These are phyloP conservation scores for Metschnikowia dekortorum DNA, from an alignment of 805 yeast genomes.

Conservation along the genomic window DNA sequence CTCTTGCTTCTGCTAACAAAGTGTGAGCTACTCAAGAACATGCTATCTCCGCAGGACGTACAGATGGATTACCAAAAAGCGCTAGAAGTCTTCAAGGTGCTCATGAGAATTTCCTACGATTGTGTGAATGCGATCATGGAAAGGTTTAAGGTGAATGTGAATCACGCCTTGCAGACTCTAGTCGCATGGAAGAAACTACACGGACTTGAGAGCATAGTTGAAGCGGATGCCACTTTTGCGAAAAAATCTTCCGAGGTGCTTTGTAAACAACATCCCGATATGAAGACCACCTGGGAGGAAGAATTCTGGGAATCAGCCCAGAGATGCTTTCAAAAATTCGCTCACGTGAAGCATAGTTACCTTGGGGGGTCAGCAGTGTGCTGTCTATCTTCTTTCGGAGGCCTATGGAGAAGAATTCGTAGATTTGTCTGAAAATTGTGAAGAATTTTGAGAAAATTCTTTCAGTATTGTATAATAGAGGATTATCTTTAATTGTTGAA, in stretches of 20 bases:
- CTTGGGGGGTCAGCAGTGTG: not conserved
- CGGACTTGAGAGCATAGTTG: not conserved
- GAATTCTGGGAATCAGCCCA: not conserved
- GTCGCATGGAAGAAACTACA: not conserved
- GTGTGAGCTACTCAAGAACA: not conserved
- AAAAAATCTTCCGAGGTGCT: not conserved
- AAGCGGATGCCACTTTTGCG: not conserved
- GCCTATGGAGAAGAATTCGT: not conserved
- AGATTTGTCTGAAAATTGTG: not conserved
- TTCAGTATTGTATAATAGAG: too few species aligned
- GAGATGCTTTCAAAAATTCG: not conserved
- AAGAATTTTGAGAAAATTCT: too few species aligned
- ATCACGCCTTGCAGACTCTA: not conserved
- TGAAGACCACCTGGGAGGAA: not conserved
- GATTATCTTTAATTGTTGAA: too few species aligned
- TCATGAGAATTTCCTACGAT: constrained; percentile 5
- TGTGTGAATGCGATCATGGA: constrained; percentile 3
- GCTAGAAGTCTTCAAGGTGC: constrained; percentile 2
- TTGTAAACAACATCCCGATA: not conserved
- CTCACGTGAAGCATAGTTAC: not conserved
- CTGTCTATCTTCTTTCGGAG: not conserved
- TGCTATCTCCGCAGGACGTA: not conserved
- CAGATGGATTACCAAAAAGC: constrained; percentile 2
- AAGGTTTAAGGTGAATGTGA: not conserved
- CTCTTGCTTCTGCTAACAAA: constrained; percentile 9